A percentile compares a stretch with the other conserved stretches of the same genome.
Evolutionary conservation across 139 green algal genomes (phyloP).

Genomic region (Astrephomene gubernaculifera): DNA sequence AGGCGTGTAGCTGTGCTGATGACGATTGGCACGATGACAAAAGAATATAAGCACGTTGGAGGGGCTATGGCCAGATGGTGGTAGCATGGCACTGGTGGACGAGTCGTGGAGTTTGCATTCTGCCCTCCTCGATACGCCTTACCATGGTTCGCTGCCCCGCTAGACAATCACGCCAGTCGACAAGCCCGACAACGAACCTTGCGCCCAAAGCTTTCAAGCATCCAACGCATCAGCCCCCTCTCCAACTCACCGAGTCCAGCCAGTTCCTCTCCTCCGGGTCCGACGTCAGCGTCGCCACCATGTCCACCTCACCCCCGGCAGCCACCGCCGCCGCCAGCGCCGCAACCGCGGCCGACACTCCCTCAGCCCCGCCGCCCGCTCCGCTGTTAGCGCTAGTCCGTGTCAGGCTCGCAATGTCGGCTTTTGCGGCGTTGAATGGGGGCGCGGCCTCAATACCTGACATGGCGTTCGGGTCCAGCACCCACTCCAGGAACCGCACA

Average conservation of each 20-base stretch:
- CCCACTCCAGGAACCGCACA: slow-evolving; percentile 19
- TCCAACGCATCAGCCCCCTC: too few relatives aligned
- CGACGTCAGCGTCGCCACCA: slow-evolving; percentile 46
- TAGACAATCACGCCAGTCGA: too few relatives aligned
- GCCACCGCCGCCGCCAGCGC: slow-evolving; percentile 1
- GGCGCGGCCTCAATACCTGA: neutral
- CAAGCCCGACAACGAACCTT: too few relatives aligned
- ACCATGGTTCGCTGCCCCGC: too few relatives aligned
- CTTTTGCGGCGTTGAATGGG: neutral
- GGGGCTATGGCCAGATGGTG: too few relatives aligned
- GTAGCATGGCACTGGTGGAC: too few relatives aligned
- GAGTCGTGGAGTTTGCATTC: too few relatives aligned
- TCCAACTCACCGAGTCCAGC: slow-evolving; percentile 33
- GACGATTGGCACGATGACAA: too few relatives aligned
- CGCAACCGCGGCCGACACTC: neutral
- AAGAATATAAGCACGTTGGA: too few relatives aligned
- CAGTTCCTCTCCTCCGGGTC: slow-evolving; percentile 54
- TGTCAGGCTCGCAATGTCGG: neutral
- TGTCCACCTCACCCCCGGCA: neutral
- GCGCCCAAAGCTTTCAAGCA: too few relatives aligned
- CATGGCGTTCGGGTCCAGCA: slow-evolving; percentile 6
- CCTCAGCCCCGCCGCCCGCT: neutral
- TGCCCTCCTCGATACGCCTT: too few relatives aligned
- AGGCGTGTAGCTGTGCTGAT: too few relatives aligned
- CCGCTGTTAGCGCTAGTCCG: neutral